These are phyloP conservation scores for Phytopythium vexans DNA, from an alignment of 352 stramenopile species.

Conservation along the genomic window DNA sequence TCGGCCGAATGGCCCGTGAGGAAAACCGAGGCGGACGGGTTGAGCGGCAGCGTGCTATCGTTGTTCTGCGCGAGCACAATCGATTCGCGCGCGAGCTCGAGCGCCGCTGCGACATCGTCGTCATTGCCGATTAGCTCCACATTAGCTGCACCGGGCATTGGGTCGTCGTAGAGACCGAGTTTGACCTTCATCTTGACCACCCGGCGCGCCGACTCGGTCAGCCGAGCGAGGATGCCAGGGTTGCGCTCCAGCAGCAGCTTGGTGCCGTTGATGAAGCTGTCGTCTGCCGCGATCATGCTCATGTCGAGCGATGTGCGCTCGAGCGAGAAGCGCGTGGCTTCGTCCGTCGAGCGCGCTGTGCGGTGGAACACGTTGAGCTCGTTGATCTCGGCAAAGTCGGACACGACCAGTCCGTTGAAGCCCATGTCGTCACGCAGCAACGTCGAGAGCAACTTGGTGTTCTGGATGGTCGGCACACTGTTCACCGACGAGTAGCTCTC, in stretches of 20 bases:
- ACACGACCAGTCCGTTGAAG: slow-evolving; percentile 84
- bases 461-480: slow-evolving; percentile 81
- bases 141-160: slow-evolving; percentile 38
- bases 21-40: slow-evolving; percentile 14
- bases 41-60: slow-evolving; percentile 40
- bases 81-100: slow-evolving; percentile 64
- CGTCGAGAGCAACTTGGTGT: slow-evolving; percentile 58
- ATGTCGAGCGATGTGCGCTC: slow-evolving; percentile 74
- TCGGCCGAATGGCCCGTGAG: slow-evolving; percentile 22
- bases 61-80: slow-evolving; percentile 81
- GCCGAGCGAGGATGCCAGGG: slow-evolving; percentile 22
- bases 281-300: slow-evolving; percentile 59
- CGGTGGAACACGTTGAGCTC: slow-evolving; percentile 53
- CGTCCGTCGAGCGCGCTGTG: slow-evolving; percentile 16
- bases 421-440: slow-evolving; percentile 71
- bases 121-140: slow-evolving; percentile 35
- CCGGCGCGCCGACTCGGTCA: slow-evolving; percentile 47
- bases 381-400: slow-evolving; percentile 87
- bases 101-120: slow-evolving; percentile 44
- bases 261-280: slow-evolving; percentile 28
- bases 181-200: slow-evolving; percentile 69
- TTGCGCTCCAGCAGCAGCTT: slow-evolving; percentile 35
- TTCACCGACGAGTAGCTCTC: slow-evolving; percentile 91
- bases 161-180: slow-evolving; percentile 60
- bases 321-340: slow-evolving; percentile 49